Evolutionary conservation across 129 eudicot genomes (phyloP).

Genomic region (Saussurea involucrata): DNA sequence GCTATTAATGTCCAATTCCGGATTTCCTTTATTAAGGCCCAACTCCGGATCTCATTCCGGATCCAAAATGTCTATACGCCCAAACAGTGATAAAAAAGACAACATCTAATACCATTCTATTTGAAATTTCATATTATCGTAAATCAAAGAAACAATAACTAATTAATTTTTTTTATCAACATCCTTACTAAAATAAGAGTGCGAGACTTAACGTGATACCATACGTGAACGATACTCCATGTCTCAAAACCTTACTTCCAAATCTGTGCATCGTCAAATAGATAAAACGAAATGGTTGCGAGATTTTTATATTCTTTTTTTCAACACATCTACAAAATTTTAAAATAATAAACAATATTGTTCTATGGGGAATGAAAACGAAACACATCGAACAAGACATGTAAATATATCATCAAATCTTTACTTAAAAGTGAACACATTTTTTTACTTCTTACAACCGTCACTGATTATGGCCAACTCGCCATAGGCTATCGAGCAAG

Average conservation of each 20-base stretch:
- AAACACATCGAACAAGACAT: not conserved
- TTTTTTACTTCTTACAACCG: not conserved
- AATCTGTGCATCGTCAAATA: not conserved
- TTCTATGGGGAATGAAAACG: not conserved
- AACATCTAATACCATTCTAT: not conserved
- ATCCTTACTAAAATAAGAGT: not conserved
- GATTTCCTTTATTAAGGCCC: no score
- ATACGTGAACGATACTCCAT: not conserved
- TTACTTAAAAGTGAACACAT: no score
- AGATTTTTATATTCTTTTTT: not conserved
- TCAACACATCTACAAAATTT: not conserved
- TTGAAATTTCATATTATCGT: not conserved
- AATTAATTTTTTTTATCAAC: not conserved
- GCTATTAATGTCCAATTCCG: no score
- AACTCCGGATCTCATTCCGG: no score
- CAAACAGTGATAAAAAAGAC: no score
- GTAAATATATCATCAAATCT: not conserved
- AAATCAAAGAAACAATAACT: not conserved
- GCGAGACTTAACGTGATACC: not conserved
- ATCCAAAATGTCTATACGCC: no score
- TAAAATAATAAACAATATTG: not conserved
- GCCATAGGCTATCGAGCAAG: not conserved
- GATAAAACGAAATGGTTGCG: not conserved
- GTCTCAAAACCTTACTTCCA: not conserved
- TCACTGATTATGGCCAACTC: not conserved